Conservation (phyloP, 2,329 filamentous ascomycete species). For the Cercospora berteroae region DNA sequence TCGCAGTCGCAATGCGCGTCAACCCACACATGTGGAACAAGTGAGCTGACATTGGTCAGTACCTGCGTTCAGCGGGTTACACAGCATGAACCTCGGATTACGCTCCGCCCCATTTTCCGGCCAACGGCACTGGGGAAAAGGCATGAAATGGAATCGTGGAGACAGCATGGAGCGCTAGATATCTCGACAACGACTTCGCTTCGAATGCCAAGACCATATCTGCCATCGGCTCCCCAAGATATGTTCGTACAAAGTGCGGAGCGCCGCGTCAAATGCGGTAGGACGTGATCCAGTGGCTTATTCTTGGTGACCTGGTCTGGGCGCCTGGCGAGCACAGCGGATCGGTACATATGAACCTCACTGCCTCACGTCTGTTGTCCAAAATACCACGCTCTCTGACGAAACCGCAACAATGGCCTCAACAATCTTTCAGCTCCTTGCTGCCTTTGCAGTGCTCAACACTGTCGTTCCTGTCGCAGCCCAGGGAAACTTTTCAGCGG, state of each 20-base stretch:
- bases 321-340: neutral
- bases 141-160: neutral
- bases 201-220: neutral
- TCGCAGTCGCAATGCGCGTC: neutral
- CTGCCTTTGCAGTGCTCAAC: neutral
- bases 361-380: neutral
- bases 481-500: neutral
- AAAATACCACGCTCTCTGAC: neutral
- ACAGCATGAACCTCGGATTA: neutral
- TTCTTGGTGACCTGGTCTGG: neutral
- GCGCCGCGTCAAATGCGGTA: neutral
- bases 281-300: neutral
- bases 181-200: neutral
- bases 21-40: neutral
- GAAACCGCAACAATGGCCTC: neutral
- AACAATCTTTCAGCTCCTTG: neutral
- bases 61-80: neutral
- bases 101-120: neutral
- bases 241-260: neutral
- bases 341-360: neutral
- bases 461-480: neutral
- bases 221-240: conserved; percentile 5
- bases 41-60: neutral
- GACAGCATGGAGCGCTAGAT: neutral
- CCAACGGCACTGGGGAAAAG: neutral